Evolutionary conservation across 2,329 filamentous ascomycete genomes (phyloP).

Genomic region (Zalaria sp.): DNA sequence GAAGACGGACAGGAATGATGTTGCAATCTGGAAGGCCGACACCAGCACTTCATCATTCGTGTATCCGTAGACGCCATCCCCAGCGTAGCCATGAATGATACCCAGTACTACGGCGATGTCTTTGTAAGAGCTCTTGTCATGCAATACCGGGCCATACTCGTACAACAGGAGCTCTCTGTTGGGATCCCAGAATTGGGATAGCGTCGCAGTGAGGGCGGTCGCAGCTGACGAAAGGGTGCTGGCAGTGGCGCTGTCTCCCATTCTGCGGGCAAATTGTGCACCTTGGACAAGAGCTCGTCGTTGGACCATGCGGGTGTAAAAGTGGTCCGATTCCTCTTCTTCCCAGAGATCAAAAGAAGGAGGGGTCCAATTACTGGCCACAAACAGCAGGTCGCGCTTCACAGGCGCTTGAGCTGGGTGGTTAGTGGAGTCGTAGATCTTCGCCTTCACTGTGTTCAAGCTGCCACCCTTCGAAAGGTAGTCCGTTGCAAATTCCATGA

Average conservation of each 20-base stretch:
- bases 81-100: conserved; percentile 18
- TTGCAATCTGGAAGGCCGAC: conserved; percentile 15
- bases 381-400: conserved; percentile 16
- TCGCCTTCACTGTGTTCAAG: conserved; percentile 10
- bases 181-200: conserved; percentile 18
- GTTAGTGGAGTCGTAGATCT: conserved; percentile 15
- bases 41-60: conserved; percentile 18
- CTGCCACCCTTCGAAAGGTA: conserved; percentile 16
- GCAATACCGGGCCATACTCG: conserved; percentile 18
- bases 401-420: conserved; percentile 13
- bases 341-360: conserved; percentile 19
- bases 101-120: conserved; percentile 18
- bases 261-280: conserved; percentile 13
- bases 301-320: conserved; percentile 18
- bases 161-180: conserved; percentile 16
- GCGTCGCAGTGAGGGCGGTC: conserved; percentile 11
- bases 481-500: conserved; percentile 16
- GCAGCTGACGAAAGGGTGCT: conserved; percentile 13
- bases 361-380: conserved; percentile 16
- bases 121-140: conserved; percentile 18
- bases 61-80: conserved; percentile 17
- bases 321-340: conserved; percentile 16
- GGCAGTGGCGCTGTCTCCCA: conserved; percentile 15
- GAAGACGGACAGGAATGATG: conserved; percentile 15
- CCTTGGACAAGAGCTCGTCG: conserved; percentile 15